A percentile compares a stretch with the other conserved stretches of the same genome.
These are phyloP conservation scores for Tricholoma bakamatsutake DNA, from an alignment of 768 basidiomycete genomes.

Conservation along the genomic window DNA sequence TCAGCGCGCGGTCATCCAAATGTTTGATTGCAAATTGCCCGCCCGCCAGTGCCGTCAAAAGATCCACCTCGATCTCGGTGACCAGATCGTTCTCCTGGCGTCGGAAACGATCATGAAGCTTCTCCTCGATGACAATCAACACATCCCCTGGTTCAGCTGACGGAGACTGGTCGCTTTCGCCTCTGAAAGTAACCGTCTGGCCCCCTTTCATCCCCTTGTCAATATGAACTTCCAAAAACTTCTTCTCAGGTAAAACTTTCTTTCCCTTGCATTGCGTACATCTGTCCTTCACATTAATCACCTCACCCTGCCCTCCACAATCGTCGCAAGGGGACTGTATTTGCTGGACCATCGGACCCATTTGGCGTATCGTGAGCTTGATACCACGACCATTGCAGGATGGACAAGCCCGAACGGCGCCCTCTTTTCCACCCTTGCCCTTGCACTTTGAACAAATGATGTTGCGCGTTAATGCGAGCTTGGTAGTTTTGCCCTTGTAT, in stretches of 20 bases:
- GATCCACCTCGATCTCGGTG: conserved; percentile 84
- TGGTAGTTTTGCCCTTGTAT: conserved; percentile 98
- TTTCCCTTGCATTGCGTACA: conserved; percentile 93
- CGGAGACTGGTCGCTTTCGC: conserved; percentile 92
- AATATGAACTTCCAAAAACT: conserved; percentile 95
- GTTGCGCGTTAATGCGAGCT: conserved; percentile 94
- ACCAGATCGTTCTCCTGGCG: conserved; percentile 85
- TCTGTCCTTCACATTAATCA: conserved; percentile 89
- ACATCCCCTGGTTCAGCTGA: conserved; percentile 89
- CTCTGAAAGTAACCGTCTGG: conserved; percentile 81
- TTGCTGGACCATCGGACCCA: conserved; percentile 99
- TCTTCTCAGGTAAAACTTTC: conserved; percentile 91
- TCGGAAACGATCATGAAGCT: conserved; percentile 82
- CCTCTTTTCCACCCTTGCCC: conserved; percentile 97
- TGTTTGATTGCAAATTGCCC: conserved; percentile 88
- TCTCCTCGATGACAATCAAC: conserved; percentile 91
- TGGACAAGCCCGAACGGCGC: conserved; percentile 77
- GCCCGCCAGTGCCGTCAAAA: conserved; percentile 90
- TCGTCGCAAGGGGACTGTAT: conserved; percentile 94
- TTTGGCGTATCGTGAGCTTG: conserved; percentile 87
- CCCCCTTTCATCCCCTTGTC: conserved; percentile 98
- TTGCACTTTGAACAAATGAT: conserved; percentile 91
- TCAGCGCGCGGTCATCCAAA: conserved; percentile 84
- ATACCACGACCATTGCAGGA: conserved; percentile 86
- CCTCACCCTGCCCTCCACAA: conserved; percentile 89